These are phyloP conservation scores for Effrenium voratum DNA, from an alignment of 73 alveolate genomes.

Conservation along the genomic window DNA sequence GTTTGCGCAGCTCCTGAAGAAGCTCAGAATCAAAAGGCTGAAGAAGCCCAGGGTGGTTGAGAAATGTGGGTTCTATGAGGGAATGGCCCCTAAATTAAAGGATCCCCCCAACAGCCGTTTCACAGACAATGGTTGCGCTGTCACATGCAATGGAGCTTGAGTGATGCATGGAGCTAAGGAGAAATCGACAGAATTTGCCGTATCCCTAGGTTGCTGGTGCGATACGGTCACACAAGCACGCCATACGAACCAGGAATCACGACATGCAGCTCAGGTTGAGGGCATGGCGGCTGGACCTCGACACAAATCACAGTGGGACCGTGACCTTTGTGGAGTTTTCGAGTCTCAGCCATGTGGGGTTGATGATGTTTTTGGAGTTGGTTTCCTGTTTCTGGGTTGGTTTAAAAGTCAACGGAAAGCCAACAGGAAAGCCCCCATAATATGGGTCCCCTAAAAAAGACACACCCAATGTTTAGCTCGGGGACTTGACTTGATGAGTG, in stretches of 20 bases:
- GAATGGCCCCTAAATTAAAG: no score
- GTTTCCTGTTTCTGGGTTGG: no score
- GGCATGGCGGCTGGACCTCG: constrained; percentile 86
- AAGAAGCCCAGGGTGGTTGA: neutral
- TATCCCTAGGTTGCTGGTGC: neutral
- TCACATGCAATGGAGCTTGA: neutral
- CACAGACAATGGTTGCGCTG: neutral
- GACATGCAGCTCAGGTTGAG: constrained; percentile 2
- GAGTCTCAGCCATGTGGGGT: constrained; percentile 31
- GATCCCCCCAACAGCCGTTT: no score
- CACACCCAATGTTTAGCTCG: no score
- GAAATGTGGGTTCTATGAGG: neutral
- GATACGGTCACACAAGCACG: neutral
- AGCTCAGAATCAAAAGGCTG: neutral
- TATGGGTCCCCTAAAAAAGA: no score
- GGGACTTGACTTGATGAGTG: no score
- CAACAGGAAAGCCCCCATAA: no score
- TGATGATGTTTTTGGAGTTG: no score
- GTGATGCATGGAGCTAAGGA: constrained; percentile 10
- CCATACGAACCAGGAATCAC: neutral
- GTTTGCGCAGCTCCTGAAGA: constrained; percentile 66
- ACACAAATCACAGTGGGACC: constrained; percentile 45
- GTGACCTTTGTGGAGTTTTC: constrained; percentile 59
- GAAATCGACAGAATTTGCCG: constrained; percentile 59
- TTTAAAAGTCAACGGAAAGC: no score